These are phyloP conservation scores for Globisporangium middletonii DNA, from an alignment of 352 stramenopile species.

Conservation along the genomic window DNA sequence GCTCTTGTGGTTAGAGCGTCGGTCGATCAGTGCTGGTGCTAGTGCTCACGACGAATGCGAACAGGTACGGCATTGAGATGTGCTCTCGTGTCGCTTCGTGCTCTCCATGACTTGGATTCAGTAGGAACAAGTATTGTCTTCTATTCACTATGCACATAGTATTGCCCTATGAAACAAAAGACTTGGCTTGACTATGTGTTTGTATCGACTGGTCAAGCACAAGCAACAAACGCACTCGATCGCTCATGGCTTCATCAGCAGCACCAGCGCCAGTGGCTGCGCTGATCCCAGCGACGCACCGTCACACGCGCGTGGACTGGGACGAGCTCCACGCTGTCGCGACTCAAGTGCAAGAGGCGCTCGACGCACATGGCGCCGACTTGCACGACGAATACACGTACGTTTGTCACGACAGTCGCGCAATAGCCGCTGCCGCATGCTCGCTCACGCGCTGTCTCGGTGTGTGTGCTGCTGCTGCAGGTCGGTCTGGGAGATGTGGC, in stretches of 20 bases:
- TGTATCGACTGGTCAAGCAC: too few relatives aligned
- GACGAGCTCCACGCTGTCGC: slow-evolving; percentile 40
- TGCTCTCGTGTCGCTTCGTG: too few relatives aligned
- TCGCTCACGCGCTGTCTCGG: neutral
- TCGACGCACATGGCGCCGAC: slow-evolving; percentile 49
- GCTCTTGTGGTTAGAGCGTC: too few relatives aligned
- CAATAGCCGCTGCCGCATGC: neutral
- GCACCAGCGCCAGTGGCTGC: slow-evolving; percentile 4
- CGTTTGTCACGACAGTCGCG: slow-evolving; percentile 1
- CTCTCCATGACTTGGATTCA: too few relatives aligned
- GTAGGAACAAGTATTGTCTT: too few relatives aligned
- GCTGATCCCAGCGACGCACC: slow-evolving; percentile 19
- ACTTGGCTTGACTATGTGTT: too few relatives aligned
- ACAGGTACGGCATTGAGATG: too few relatives aligned
- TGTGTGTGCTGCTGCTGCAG: slow-evolving; percentile 14
- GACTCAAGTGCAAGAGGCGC: slow-evolving; percentile 46
- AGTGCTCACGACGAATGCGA: too few relatives aligned
- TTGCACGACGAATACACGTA: slow-evolving; percentile 59
- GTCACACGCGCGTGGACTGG: slow-evolving; percentile 50
- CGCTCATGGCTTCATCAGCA: slow-evolving; percentile 9
- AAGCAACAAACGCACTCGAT: too few relatives aligned
- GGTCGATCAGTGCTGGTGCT: too few relatives aligned
- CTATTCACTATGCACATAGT: too few relatives aligned
- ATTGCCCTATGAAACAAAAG: too few relatives aligned
- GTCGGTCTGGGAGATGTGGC: slow-evolving; percentile 74